These are phyloP conservation scores for Phytophthora sp. DNA, from an alignment of 352 stramenopile species.

Conservation along the genomic window DNA sequence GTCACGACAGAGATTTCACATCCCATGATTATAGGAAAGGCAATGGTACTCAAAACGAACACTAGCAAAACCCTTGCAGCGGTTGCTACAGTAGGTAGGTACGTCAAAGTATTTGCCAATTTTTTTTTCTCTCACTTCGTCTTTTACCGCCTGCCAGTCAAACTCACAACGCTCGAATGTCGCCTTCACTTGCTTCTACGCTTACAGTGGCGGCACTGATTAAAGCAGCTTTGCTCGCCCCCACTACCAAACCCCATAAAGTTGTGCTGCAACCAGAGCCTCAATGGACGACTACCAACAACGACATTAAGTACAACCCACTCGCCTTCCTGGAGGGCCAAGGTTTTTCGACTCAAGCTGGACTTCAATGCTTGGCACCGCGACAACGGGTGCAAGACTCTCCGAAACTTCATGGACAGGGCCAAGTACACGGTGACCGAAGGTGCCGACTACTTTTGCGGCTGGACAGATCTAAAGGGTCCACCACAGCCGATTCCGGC, in stretches of 20 bases:
- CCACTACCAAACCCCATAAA: conserved; percentile 26
- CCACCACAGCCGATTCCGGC: background rate
- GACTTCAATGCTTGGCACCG: conserved; percentile 35
- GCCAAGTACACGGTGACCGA: conserved; percentile 26
- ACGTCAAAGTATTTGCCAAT: too few species aligned
- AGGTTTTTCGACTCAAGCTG: conserved; percentile 30
- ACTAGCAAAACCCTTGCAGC: too few species aligned
- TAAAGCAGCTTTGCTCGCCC: background rate
- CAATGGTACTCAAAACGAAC: too few species aligned
- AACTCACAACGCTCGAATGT: background rate
- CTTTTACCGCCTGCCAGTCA: background rate
- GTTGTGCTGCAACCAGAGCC: conserved; percentile 36
- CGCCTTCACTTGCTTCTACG: background rate
- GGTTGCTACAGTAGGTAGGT: too few species aligned
- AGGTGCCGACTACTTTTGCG: conserved; percentile 29
- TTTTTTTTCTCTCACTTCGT: background rate
- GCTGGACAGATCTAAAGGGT: conserved; percentile 23
- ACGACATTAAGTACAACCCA: conserved; percentile 27
- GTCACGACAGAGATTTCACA: too few species aligned
- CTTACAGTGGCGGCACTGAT: background rate
- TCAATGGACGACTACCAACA: conserved; percentile 30
- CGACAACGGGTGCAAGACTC: conserved; percentile 25
- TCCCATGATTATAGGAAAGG: too few species aligned
- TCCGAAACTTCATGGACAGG: conserved; percentile 34
- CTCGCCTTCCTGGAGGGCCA: conserved; percentile 37